Percentiles rank a stretch among this genome's conserved stretches.
phyloP scores from a whole-genome alignment of 306 rosid species.

The Luffa acutangula region DNA sequence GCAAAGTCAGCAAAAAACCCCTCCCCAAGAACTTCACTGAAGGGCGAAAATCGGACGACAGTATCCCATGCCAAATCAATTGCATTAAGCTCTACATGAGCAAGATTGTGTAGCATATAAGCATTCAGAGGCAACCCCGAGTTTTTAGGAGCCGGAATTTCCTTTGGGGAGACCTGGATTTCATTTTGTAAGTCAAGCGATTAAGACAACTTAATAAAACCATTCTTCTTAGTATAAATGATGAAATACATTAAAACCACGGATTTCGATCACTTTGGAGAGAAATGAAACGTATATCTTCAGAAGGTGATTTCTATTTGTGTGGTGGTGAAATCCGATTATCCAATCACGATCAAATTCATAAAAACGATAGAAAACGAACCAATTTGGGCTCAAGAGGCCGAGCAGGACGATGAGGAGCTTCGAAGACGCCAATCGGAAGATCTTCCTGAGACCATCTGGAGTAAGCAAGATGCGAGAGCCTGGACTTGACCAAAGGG shows the following conservation, averaged over 20 bases:
- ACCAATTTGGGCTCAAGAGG: constrained; percentile 51
- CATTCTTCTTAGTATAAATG: not conserved
- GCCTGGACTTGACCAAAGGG: constrained; percentile 55
- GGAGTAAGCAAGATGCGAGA: constrained; percentile 76
- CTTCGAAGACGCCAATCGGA: constrained; percentile 49
- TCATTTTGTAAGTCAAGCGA: not conserved
- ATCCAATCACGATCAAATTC: not conserved
- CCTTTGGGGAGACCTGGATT: constrained; percentile 74
- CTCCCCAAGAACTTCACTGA: constrained; percentile 63
- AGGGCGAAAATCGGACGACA: constrained; percentile 78
- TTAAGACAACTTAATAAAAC: not conserved
- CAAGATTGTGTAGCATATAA: constrained; percentile 86
- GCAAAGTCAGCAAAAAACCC: constrained; percentile 87
- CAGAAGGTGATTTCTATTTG: not conserved
- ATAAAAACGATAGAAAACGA: not conserved
- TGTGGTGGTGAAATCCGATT: not conserved
- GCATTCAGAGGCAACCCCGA: constrained; percentile 92
- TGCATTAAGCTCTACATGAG: constrained; percentile 94
- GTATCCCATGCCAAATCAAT: constrained; percentile 97
- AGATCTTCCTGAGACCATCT: constrained; percentile 49
- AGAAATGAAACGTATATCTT: not conserved
- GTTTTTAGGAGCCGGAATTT: constrained; percentile 73
- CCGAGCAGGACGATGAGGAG: constrained; percentile 43
- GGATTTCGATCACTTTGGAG: not conserved
- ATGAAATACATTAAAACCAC: no score